phyloP scores from a whole-genome alignment of 2,329 filamentous ascomycete species.

The Xylariaceae sp. region DNA sequence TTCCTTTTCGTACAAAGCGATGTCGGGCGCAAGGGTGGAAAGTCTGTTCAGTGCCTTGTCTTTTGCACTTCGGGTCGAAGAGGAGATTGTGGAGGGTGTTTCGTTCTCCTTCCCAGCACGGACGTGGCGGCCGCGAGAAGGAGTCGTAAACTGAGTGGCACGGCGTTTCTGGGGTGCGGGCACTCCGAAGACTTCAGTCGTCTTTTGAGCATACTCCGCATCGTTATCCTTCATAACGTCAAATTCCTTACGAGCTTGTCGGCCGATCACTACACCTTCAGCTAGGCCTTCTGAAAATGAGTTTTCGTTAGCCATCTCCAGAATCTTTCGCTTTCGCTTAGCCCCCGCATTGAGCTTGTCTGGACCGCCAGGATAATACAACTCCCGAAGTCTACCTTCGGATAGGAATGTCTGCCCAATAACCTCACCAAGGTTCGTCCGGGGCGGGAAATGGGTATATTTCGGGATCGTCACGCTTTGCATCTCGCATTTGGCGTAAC shows the following conservation, averaged over 20 bases:
- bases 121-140: conserved; percentile 52
- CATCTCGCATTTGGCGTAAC: conserved; percentile 84
- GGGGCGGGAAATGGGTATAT: conserved; percentile 83
- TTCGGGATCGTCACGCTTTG: conserved; percentile 72
- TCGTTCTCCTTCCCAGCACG: conserved; percentile 79
- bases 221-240: conserved; percentile 50
- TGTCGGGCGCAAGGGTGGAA: conserved; percentile 78
- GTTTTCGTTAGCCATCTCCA: conserved; percentile 55
- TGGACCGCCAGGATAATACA: conserved; percentile 69
- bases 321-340: conserved; percentile 53
- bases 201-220: conserved; percentile 38
- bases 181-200: conserved; percentile 38
- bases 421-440: conserved; percentile 91
- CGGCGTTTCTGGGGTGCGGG: conserved; percentile 35
- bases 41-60: conserved; percentile 77
- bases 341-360: conserved; percentile 46
- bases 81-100: conserved; percentile 69
- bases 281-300: conserved; percentile 50
- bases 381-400: conserved; percentile 57
- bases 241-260: conserved; percentile 44
- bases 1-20: conserved; percentile 90
- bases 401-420: conserved; percentile 88
- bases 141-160: conserved; percentile 51
- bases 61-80: conserved; percentile 84
- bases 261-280: conserved; percentile 50